Evolutionary conservation across 2,329 filamentous ascomycete genomes (phyloP), one percentile per base, ranked within the genome.

Genomic region (Fusarium pininemorale): DNA sequence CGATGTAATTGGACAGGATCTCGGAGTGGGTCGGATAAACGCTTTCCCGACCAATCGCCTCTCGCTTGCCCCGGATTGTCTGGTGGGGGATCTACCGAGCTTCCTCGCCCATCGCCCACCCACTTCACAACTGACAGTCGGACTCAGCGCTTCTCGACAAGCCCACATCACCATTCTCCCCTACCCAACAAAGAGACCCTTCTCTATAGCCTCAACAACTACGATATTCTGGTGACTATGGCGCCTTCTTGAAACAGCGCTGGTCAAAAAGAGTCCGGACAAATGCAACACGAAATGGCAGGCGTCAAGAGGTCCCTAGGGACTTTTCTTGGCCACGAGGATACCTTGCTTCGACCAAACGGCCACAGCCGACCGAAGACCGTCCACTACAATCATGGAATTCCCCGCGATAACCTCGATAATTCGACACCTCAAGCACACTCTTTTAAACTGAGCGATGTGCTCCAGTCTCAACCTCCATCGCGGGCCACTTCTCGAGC

Each of bases 301-400:
- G 83, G 83, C 61, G 79, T 85, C 63, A 86, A 85, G 77, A 80
- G 84, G 78, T 77, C 81, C 20, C 79, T 83, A n/a, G 74, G 78
- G 63, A 74, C 80, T 54, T 80, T 83, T 76, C 77, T 81, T 62
- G 76, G 78, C 56, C 76, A 80, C 50, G 80, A 79, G 37, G 72
- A 75, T 30, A 60, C 70, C n/a, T 74, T 66, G 63, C 41, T 69
- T 44, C 66, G 73, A 60, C 62, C 75, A 5, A 66, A 75, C 55
- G 59, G 63, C 26, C 65, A 70, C 61, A 68, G 65, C 45, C 69
- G 74, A 41, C 53, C 69, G 20, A 72, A 66, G 39, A 74, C 58
- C 44, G 48, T 32, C 12, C 55, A 51, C 28, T 54, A 71, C n/a
- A 48, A 38, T 53, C 65, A 55, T 69, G 73, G 63, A 53, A 70